Evolutionary conservation across 2,329 filamentous ascomycete genomes (phyloP), one percentile per base, ranked within the genome.

Genomic region (Colletotrichum karsti): DNA sequence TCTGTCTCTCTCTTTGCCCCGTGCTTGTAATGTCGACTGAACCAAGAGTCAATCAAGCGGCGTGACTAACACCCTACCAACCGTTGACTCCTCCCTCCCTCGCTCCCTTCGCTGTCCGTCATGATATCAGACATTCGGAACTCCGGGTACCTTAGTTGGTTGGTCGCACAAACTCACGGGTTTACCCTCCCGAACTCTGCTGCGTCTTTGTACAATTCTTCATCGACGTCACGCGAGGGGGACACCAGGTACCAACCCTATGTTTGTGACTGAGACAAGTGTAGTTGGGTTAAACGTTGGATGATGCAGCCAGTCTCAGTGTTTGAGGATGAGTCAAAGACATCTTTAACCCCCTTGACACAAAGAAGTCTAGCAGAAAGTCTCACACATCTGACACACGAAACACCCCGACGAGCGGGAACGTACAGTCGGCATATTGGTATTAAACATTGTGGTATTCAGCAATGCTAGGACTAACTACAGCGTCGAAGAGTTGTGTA

Each of bases 371-470:
- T 7, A 18, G 39, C 15, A 2, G 12, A n/a, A 8, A 7, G 39
- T 10, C 37, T 42, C 50, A 15, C 46, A 30, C 33, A 5, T 35
- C 24, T 30, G 54, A 57, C 33, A 35, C 33, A 33, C 20, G 13
- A 15, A 51, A 51, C 22, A 24, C 30, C 46, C 2, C 10, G 24
- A 15, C n/a, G n/a, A n/a, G n/a, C n/a, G n/a, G n/a, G n/a, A n/a
- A n/a, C n/a, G n/a, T n/a, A 30, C n/a, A 28, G 7, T 24, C n/a
- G 12, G 3, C 9, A 20, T 15, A 4, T 24, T 51, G 26, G 42
- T 22, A 67, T 64, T 64, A 53, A 44, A 62, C 18, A 53, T 63
- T 67, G 28, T 46, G 41, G 50, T 13, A 65, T 44, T 53, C 39
- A 22, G 42, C 24, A 65, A 59, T 39, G 54, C 46, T 54, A 39